Base-by-base conservation (phyloP, 148 eudicot species). In the Amaranthus palmeri region DNA sequence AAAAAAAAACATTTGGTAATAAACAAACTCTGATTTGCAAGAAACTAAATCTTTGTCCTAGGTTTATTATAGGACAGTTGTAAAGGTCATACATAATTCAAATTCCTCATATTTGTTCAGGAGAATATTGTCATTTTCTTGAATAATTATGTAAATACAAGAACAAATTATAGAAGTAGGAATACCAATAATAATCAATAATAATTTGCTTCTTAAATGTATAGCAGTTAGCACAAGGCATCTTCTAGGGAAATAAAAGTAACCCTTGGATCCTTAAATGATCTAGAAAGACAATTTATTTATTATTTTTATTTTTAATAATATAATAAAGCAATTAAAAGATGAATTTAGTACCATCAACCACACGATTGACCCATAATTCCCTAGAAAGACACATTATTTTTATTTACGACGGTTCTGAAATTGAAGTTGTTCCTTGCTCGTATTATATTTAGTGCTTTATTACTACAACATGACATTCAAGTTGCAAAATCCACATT, bases 61-160 rank as follows among this genome's bases (percentile, higher is more conserved):
- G 75, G 72, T 68, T 25, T 25, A 58, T 75, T 67, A 61, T 49
- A 60, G 15, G 48, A 53, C 74, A 71, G 46, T 71, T 71, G 46
- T 57, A 47, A 44, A 57, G 65, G 6, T 36, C 14, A 48, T 41
- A 25, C 36, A 72, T 61, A 51, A 72, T 49, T 72, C 67, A 61
- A 61, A 74, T 65, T 66, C 56, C 57, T 74, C 43, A 65, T 52
- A 15, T 55, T 66, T 2, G 51, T 74, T 10, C 41, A 17, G 70
- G 44, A 55, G 49, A 74, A 54, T 47, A 48, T 25, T 61, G 64
- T 53, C 68, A 57, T 49, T 46, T 56, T 64, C 9, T 56, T 8
- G 10, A 66, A 18, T 48, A 49, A 65, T 10, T 15, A 42, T 56
- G 50, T 25, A 25, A 25, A 25, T 61, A 50, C 55, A 72, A 71